Conservation (phyloP, 1,139 yeast genomes). For the Protomyces gravidus region DNA sequence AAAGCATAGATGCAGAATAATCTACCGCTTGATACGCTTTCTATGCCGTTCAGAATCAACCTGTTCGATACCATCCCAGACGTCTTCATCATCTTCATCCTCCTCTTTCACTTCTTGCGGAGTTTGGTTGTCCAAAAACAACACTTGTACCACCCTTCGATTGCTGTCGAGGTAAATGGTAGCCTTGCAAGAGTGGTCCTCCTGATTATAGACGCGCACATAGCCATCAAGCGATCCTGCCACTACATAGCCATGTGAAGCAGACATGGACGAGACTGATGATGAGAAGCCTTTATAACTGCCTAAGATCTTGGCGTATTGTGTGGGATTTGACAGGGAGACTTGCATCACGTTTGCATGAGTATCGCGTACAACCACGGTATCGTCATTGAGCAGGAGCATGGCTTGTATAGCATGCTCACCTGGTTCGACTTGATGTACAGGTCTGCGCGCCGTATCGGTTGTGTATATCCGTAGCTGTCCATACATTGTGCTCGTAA, state of each 20-base stretch:
- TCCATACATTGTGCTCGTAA: slow-evolving; percentile 6
- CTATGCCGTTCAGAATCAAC: neutral
- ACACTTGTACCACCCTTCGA: neutral
- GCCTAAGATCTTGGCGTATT: slow-evolving; percentile 3
- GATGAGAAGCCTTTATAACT: slow-evolving; percentile 14
- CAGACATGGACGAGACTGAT: neutral
- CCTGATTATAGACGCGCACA: slow-evolving; percentile 3
- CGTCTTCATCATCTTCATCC: slow-evolving; percentile 20
- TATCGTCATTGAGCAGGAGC: neutral
- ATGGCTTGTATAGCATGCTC: slow-evolving; percentile 13
- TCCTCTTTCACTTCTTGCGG: slow-evolving; percentile 2
- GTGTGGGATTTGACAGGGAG: neutral
- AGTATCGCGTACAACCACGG: slow-evolving; percentile 9
- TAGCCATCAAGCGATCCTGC: slow-evolving; percentile 21
- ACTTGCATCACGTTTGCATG: slow-evolving; percentile 16
- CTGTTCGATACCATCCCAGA: slow-evolving; percentile 14
- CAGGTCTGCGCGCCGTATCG: slow-evolving; percentile 36
- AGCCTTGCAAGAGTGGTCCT: neutral
- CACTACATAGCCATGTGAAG: neutral
- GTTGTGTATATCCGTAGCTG: slow-evolving; percentile 41
- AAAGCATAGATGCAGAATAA: slow-evolving; percentile 19
- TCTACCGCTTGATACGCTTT: neutral
- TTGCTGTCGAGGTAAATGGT: slow-evolving; percentile 9
- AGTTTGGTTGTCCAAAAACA: neutral
- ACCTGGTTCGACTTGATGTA: slow-evolving; percentile 27